These are phyloP conservation scores for Mycena venus DNA, from an alignment of 768 basidiomycete species.

Conservation along the genomic window DNA sequence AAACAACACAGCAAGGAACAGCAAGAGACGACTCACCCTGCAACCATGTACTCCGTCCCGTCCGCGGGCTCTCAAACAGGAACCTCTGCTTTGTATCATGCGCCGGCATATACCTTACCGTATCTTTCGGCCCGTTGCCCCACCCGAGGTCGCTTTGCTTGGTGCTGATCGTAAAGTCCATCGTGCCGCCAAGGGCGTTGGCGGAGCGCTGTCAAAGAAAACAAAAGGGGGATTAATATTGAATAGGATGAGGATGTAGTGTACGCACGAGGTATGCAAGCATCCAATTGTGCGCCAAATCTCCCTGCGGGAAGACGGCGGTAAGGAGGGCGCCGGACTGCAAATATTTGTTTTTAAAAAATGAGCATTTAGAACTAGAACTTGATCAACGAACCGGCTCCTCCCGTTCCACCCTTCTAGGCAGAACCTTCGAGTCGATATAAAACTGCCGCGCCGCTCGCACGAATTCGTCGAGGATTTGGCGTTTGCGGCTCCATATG, in stretches of 20 bases:
- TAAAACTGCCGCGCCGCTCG: constrained; percentile 18
- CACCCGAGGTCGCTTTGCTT: constrained; percentile 26
- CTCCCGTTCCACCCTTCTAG: constrained; percentile 15
- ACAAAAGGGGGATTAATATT: too few relatives aligned
- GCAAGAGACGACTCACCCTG: constrained; percentile 11
- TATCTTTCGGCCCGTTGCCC: constrained; percentile 23
- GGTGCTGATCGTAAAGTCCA: constrained; percentile 25
- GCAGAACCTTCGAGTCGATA: constrained; percentile 21
- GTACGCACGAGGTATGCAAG: constrained; percentile 21
- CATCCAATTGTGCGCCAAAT: constrained; percentile 29
- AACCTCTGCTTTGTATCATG: constrained; percentile 22
- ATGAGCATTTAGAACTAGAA: background rate
- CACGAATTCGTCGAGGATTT: constrained; percentile 26
- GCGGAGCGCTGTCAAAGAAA: constrained; percentile 7
- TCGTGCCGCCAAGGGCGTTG: constrained; percentile 5
- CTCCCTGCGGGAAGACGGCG: constrained; percentile 21
- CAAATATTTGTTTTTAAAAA: background rate
- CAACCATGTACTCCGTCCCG: constrained; percentile 23
- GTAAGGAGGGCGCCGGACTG: constrained; percentile 26
- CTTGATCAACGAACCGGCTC: constrained; percentile 13
- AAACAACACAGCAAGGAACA: too few relatives aligned
- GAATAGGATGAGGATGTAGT: too few relatives aligned
- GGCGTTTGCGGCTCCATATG: constrained; percentile 25
- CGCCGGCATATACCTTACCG: constrained; percentile 23
- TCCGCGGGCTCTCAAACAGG: constrained; percentile 6